Evolutionary conservation across 345 rosid species (phyloP).

Genomic region (Eucalyptus erythrocorys): DNA sequence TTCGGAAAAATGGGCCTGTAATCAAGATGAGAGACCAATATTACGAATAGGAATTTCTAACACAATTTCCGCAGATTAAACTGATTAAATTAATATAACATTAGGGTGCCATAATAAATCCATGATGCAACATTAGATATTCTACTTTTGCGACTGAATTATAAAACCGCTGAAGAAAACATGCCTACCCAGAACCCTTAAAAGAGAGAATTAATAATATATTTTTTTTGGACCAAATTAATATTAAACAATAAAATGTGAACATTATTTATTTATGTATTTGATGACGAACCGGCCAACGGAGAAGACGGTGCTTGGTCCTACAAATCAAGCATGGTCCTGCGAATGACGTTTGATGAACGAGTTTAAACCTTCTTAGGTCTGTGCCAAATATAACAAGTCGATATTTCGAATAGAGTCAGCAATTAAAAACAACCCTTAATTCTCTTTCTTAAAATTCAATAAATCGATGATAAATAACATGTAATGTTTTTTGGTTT

Average conservation of each 20-base stretch:
- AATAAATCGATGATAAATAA: background rate
- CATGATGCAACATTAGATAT: constrained; percentile 66
- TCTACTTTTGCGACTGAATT: constrained; percentile 63
- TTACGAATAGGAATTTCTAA: background rate
- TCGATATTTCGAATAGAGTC: background rate
- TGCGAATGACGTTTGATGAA: constrained; percentile 47
- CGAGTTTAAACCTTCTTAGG: constrained; percentile 33
- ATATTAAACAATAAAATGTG: background rate
- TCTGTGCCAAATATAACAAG: background rate
- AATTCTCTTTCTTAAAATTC: background rate
- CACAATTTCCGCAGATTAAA: background rate
- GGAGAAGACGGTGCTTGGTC: constrained; percentile 29
- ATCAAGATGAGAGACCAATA: background rate
- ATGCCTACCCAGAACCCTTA: constrained; percentile 15
- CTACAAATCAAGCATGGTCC: constrained; percentile 36
- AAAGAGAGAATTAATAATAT: background rate
- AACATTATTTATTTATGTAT: background rate
- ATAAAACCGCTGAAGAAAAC: constrained; percentile 54
- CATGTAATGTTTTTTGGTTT: background rate
- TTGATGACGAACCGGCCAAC: constrained; percentile 31
- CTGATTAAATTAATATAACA: background rate
- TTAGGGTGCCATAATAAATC: constrained; percentile 50
- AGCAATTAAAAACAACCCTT: background rate
- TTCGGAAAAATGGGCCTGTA: constrained; percentile 62
- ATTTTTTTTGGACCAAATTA: rapidly evolving